These are phyloP conservation scores for Calophaca sinica DNA, from an alignment of 306 rosid genomes.

Conservation along the genomic window DNA sequence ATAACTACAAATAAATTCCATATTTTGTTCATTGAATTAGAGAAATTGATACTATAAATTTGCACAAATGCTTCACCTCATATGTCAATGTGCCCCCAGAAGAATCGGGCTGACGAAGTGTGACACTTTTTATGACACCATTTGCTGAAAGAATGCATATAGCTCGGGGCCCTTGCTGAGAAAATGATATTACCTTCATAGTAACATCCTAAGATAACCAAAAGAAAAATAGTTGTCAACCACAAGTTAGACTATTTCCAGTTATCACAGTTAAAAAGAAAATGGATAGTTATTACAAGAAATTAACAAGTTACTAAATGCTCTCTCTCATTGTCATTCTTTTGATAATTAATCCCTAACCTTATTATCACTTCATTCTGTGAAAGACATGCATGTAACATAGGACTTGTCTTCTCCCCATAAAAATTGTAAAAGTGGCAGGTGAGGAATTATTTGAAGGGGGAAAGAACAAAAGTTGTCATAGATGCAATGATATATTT, in stretches of 20 bases:
- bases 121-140: conserved; percentile 92
- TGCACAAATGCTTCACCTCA: conserved; percentile 56
- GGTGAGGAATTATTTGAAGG: too few relatives aligned
- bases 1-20: not conserved
- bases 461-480: too few relatives aligned
- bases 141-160: conserved; percentile 91
- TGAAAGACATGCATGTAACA: conserved; percentile 9
- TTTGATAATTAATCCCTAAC: conserved; percentile 1
- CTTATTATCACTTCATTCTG: not conserved
- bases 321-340: conserved; percentile 14
- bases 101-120: conserved; percentile 93
- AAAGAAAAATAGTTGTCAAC: conserved; percentile 27
- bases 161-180: conserved; percentile 96
- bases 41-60: conserved; percentile 13
- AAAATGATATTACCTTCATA: conserved; percentile 96
- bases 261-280: conserved; percentile 21
- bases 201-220: conserved; percentile 77
- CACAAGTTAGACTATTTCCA: conserved; percentile 22
- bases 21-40: conserved; percentile 31
- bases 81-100: conserved; percentile 80
- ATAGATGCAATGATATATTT: not conserved
- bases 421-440: not conserved
- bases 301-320: conserved; percentile 21
- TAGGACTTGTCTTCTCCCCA: not conserved
- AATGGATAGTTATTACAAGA: conserved; percentile 16